A percentile compares a stretch with the other conserved stretches of the same genome.
Conservation (phyloP, 345 rosid species). For the Linum usitatissimum region DNA sequence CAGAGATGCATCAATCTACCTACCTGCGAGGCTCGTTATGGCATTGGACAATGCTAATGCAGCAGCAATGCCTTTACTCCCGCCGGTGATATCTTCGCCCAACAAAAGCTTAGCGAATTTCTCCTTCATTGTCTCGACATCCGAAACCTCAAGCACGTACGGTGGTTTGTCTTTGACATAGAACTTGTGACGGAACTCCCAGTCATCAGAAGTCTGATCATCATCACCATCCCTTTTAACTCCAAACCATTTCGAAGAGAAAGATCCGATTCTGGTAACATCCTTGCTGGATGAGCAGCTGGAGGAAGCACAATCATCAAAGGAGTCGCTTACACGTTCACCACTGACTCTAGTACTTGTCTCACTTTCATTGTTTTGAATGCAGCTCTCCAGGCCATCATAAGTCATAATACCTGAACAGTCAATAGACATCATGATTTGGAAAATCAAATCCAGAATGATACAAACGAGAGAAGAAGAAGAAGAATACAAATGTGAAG, state of each 20-base stretch:
- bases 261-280: constrained; percentile 45
- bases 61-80: constrained; percentile 48
- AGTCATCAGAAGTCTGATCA: constrained; percentile 40
- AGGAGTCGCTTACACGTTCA: constrained; percentile 59
- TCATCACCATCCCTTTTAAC: constrained; percentile 44
- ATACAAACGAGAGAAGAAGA: background rate
- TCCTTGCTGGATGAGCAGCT: constrained; percentile 95
- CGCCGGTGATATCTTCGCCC: constrained; percentile 84
- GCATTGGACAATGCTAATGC: constrained; percentile 90
- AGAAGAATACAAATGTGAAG: background rate
- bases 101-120: constrained; percentile 63
- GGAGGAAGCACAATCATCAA: constrained; percentile 69
- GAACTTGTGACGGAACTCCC: constrained; percentile 44
- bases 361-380: constrained; percentile 69
- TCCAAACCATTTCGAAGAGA: constrained; percentile 70
- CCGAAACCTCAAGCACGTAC: constrained; percentile 31
- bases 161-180: constrained; percentile 48
- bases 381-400: constrained; percentile 78
- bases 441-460: background rate
- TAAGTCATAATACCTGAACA: constrained; percentile 65
- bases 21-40: constrained; percentile 79
- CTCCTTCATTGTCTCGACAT: constrained; percentile 79
- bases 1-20: background rate
- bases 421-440: background rate
- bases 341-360: constrained; percentile 52